Base-by-base conservation (phyloP, 345 rosid genomes). In the Ceriops zippeliana region DNA sequence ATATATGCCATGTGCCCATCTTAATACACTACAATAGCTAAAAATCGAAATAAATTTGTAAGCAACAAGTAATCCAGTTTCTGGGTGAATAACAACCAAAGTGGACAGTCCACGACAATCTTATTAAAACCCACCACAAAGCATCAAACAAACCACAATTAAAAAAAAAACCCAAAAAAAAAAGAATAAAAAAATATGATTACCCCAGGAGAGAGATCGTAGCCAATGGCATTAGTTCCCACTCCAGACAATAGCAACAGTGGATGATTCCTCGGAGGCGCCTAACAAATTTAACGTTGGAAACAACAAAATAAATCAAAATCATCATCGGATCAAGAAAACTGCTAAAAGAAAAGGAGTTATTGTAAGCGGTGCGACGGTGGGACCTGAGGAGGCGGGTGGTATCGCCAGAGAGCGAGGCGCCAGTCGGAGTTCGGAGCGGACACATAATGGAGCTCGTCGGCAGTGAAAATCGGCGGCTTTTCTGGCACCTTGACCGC, bases 181-280 rank as follows among this genome's bases (percentile, higher is more conserved):
- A 26, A 0, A 49, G 9, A 47, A 7, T 9, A 16, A 58, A 49
- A 24, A 5, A 34, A 26, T 54, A 15, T 34, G 61, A 79, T 54
- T 81, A 93, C 97, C 66, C 79, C 86, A 2, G 92, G 93, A 61
- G 98, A 88, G 75, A 95, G 90, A 82, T 95, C 99, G 47, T 90
- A 95, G 38, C 97, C 97, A 21, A 95, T 88, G 61, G 99, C 96
- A 82, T 90, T 95, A 20, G 96, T 91, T 67, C 97, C 99, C 20
- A 95, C 93, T 58, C 99, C 98, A 68, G 99, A 95, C 62, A 95
- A 71, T 13, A 95, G 80, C 82, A 95, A 71, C 64, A 95, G 84
- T 32, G 99, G 99, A 61, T 91, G 99, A 72, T 84, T 90, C 84
- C 96, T 89, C 21, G 61, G 56, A 6, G 96, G 89, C 13, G 88